Percentiles rank a stretch among this genome's conserved stretches.
phyloP scores from a whole-genome alignment of 176 grass and related monocot species.

The Juncus inflexus region DNA sequence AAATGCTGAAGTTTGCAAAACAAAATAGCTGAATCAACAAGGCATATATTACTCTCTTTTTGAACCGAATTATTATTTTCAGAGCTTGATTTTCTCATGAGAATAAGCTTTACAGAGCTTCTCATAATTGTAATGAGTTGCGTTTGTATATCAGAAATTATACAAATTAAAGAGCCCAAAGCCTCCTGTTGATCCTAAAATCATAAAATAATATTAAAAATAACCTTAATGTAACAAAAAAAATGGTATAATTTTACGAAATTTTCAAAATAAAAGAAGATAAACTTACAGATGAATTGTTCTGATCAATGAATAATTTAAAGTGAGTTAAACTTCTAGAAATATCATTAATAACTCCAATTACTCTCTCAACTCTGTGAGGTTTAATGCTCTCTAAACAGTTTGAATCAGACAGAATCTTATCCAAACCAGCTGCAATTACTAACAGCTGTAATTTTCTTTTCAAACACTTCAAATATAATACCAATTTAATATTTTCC shows the following conservation, averaged over 20 bases:
- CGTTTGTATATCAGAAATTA: constrained; percentile 69
- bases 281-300: constrained; percentile 52
- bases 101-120: constrained; percentile 63
- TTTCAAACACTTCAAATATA: constrained; percentile 79
- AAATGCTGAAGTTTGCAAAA: constrained; percentile 98
- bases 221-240: constrained; percentile 19
- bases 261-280: constrained; percentile 24
- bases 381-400: constrained; percentile 49
- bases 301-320: constrained; percentile 65
- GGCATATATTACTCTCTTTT: constrained; percentile 58
- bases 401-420: constrained; percentile 45
- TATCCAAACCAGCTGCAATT: constrained; percentile 69
- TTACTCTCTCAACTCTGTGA: constrained; percentile 54
- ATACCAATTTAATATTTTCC: constrained; percentile 63
- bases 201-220: constrained; percentile 32
- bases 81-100: constrained; percentile 54
- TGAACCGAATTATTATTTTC: constrained; percentile 57
- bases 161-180: constrained; percentile 46
- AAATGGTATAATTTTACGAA: neutral
- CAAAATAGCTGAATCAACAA: constrained; percentile 77
- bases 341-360: constrained; percentile 67
- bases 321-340: constrained; percentile 55
- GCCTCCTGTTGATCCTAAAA: constrained; percentile 56
- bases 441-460: constrained; percentile 78
- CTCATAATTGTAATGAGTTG: constrained; percentile 76